Evolutionary conservation across 495 filamentous ascomycete genomes (phyloP), one percentile per base, ranked within the genome.

Genomic region (Neurospora sp.): DNA sequence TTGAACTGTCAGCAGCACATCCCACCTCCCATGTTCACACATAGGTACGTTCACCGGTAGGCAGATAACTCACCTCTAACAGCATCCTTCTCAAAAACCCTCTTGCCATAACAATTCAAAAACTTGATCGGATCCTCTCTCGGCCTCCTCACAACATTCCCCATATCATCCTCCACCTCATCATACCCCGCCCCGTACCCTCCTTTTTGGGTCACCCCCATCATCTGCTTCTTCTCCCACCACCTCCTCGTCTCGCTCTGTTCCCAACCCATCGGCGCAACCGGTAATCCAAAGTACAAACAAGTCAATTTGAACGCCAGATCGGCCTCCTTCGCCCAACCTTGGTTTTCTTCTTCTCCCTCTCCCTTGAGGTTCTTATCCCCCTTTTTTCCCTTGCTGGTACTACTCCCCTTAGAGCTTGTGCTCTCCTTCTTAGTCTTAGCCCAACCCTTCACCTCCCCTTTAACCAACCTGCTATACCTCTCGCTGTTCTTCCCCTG

Each of bases 281-380:
- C 73, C 1, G 79, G 77, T n/a, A 81, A 37, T 20, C 79, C 79
- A 59, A 78, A 81, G 68, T 74, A 75, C 39, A 74, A 71, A 39
- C 79, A 40, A 3, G 78, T 74, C 16, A 81, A 41, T 73, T 81
- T 79, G 69, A 80, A 76, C 31, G 73, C 73, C 12, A 80, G 66
- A 71, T 76, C 70, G 4, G 70, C 74, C 1, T 12, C 70, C 18
- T 27, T 3, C 11, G 31, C 40, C 69, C 59, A 73, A 18, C 18
- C 68, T 41, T 73, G 75, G 4, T 73, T 44, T 61, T 59, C 48
- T 14, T 53, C 20, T 1, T 0, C 18, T 10, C 1, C 38, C 11
- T 0, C 18, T 10, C 1, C 38, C 11, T 11, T 12, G 27, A 27
- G 27, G 1, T n/a, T 9, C 42, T 48, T 48, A 1, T 5, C n/a